Evolutionary conservation across 495 filamentous ascomycete species (phyloP).

Genomic region (Talaromyces nanjingensis): DNA sequence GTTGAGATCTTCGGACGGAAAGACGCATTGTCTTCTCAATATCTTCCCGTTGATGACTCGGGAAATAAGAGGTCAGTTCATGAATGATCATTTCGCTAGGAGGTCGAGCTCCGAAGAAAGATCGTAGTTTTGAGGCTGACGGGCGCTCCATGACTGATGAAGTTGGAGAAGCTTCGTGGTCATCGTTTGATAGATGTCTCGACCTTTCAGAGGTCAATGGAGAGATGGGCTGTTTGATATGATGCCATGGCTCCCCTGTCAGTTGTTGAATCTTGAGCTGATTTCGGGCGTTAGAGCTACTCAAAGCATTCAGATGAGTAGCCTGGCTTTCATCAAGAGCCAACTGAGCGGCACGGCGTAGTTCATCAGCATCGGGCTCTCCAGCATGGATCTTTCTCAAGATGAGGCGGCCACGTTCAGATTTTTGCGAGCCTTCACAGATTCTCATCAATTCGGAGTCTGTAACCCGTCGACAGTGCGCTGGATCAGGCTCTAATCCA

Average conservation of each 20-base stretch:
- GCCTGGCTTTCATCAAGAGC: constrained; percentile 73
- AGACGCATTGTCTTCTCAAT: constrained; percentile 91
- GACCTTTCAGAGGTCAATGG: constrained; percentile 60
- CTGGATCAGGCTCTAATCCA: constrained; percentile 73
- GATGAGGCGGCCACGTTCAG: constrained; percentile 85
- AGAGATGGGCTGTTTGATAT: constrained; percentile 75
- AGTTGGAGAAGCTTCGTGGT: constrained; percentile 42
- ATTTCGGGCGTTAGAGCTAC: constrained; percentile 56
- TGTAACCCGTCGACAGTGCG: constrained; percentile 66
- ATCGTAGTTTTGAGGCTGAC: constrained; percentile 52
- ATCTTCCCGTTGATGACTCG: constrained; percentile 83
- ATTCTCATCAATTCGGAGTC: constrained; percentile 85
- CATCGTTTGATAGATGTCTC: constrained; percentile 53
- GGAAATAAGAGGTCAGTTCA: constrained; percentile 94
- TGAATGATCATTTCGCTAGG: constrained; percentile 97
- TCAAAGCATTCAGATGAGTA: constrained; percentile 58
- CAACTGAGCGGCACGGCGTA: constrained; percentile 74
- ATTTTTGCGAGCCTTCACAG: constrained; percentile 49
- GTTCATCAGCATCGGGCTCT: constrained; percentile 73
- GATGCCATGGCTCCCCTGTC: constrained; percentile 76
- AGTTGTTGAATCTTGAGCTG: constrained; percentile 75
- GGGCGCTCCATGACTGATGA: constrained; percentile 37
- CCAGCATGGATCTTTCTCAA: constrained; percentile 81
- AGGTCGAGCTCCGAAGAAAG: constrained; percentile 84
- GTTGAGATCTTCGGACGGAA: constrained; percentile 80